phyloP scores from a whole-genome alignment of 2,329 filamentous ascomycete species.

The Tolypocladium ophioglossoides region DNA sequence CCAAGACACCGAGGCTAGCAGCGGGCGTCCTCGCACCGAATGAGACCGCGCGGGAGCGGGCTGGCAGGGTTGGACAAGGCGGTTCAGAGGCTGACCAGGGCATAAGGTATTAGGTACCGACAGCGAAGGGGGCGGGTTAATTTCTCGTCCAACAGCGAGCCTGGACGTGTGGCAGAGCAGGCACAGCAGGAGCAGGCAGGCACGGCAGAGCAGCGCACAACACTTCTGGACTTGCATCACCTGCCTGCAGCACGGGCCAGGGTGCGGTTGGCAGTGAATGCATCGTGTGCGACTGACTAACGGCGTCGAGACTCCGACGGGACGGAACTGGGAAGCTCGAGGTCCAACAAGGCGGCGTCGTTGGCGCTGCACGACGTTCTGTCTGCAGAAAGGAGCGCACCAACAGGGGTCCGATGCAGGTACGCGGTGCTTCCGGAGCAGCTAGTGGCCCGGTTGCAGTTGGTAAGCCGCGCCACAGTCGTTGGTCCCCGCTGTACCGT shows the following conservation, averaged over 20 bases:
- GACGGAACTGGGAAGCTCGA: not conserved
- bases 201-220: too few species aligned
- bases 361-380: not conserved
- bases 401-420: slow-evolving; percentile 10
- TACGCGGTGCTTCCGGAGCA: slow-evolving; percentile 3
- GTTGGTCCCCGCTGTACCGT: not conserved
- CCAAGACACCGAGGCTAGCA: not conserved
- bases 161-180: not conserved
- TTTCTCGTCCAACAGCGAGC: not conserved
- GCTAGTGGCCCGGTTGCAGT: not conserved
- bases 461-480: not conserved
- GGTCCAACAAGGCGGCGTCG: not conserved
- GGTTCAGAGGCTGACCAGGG: not conserved
- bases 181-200: not conserved
- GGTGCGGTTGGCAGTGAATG: too few species aligned
- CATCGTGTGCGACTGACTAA: too few species aligned
- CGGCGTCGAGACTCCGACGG: too few species aligned
- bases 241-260: too few species aligned
- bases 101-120: too few species aligned
- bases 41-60: slow-evolving; percentile 6
- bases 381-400: not conserved
- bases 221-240: not conserved
- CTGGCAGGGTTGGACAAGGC: not conserved
- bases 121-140: not conserved
- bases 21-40: slow-evolving; percentile 4